phyloP scores from a whole-genome alignment of 2,329 filamentous ascomycete genomes.

The Fusarium concolor region DNA sequence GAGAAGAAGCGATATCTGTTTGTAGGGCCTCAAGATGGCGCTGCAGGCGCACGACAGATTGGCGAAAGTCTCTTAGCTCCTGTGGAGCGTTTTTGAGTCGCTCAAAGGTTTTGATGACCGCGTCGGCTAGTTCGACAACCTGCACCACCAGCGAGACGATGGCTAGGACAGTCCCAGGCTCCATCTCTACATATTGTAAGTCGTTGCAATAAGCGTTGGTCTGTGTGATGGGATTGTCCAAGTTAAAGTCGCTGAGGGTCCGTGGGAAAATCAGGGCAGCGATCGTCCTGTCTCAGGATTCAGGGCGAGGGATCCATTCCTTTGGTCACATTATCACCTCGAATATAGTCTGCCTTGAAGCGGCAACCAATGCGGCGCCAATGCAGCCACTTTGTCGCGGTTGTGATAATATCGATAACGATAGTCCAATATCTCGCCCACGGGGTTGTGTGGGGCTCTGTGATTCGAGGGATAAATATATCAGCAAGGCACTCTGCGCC shows the following conservation, averaged over 20 bases:
- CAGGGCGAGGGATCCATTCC: not conserved
- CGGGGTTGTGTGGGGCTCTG: conserved; percentile 5
- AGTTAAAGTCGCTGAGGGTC: not conserved
- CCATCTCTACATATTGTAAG: conserved; percentile 7
- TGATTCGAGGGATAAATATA: conserved; percentile 19
- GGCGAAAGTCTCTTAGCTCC: conserved; percentile 20
- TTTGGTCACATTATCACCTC: not conserved
- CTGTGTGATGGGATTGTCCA: not conserved
- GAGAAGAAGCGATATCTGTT: not conserved
- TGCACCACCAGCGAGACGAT: conserved; percentile 9
- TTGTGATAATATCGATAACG: not conserved
- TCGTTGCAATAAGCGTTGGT: not conserved
- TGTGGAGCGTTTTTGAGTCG: conserved; percentile 18
- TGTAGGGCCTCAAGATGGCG: conserved; percentile 16
- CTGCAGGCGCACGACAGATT: conserved; percentile 11
- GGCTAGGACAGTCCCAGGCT: not conserved
- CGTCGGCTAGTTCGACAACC: conserved; percentile 14
- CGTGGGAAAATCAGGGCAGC: not conserved
- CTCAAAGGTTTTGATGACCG: conserved; percentile 19
- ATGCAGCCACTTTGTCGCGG: not conserved
- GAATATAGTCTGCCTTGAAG: not conserved
- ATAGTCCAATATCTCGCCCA: not conserved
- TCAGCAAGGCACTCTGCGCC: not conserved
- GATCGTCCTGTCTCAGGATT: not conserved
- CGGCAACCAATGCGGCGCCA: not conserved